phyloP scores from a whole-genome alignment of 108 stramenopile genomes.

The Cyclotella choctawhatcheeana region DNA sequence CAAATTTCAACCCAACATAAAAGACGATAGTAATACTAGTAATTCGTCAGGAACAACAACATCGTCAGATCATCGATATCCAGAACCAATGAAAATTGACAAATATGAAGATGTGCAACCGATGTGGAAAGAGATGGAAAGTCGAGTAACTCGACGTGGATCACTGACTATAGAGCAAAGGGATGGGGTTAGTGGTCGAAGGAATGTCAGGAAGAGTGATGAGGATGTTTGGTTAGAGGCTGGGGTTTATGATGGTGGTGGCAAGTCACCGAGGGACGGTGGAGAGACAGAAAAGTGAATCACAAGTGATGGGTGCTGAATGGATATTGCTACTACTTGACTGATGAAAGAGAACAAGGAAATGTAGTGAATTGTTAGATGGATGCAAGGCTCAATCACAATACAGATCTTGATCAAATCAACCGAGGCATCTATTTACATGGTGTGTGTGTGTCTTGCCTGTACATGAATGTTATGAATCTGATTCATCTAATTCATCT shows the following conservation, averaged over 20 bases:
- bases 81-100: conserved; percentile 44
- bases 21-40: neutral
- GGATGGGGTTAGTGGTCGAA: conserved; percentile 70
- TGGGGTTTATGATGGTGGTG: conserved; percentile 64
- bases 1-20: conserved; percentile 5
- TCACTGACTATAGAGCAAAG: conserved; percentile 60
- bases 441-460: too few species aligned
- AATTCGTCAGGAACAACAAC: neutral
- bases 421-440: too few species aligned
- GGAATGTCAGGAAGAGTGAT: conserved; percentile 77
- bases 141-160: conserved; percentile 69
- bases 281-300: neutral
- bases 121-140: conserved; percentile 92
- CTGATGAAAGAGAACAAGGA: too few species aligned
- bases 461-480: too few species aligned
- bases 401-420: too few species aligned
- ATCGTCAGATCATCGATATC: neutral
- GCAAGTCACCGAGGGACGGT: too few species aligned
- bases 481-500: too few species aligned
- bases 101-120: conserved; percentile 84
- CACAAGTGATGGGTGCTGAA: neutral
- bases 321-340: neutral
- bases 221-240: conserved; percentile 85
- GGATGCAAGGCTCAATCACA: too few species aligned
- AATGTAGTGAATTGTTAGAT: too few species aligned